phyloP scores from a whole-genome alignment of 2,329 filamentous ascomycete species.

The Drechslerella dactyloides region DNA sequence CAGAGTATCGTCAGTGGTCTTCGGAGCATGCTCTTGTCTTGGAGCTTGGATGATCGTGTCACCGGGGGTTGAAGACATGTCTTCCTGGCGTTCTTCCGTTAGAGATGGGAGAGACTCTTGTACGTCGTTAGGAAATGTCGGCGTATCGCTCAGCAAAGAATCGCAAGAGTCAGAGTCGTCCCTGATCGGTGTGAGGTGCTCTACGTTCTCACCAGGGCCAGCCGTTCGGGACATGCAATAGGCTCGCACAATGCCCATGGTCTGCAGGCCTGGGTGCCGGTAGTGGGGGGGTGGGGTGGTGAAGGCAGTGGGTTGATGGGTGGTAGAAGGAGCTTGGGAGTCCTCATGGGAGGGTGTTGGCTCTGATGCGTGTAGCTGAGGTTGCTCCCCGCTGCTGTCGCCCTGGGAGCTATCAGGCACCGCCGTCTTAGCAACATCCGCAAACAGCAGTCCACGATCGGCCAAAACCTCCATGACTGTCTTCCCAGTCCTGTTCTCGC shows the following conservation, averaged over 20 bases:
- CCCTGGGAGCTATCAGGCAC: neutral
- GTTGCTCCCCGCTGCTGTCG: neutral
- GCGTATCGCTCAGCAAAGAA: constrained; percentile 33
- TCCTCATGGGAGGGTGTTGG: neutral
- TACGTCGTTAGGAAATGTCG: constrained; percentile 19
- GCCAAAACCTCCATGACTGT: neutral
- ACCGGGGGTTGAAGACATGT: neutral
- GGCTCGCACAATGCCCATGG: constrained; percentile 30
- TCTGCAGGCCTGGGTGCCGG: constrained; percentile 4
- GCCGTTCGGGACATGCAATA: constrained; percentile 11
- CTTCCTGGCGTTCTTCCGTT: neutral
- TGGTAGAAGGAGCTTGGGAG: neutral
- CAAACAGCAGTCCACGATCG: neutral
- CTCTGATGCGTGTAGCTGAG: neutral
- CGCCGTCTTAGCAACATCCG: neutral
- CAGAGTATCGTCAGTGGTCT: neutral
- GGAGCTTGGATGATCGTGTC: neutral
- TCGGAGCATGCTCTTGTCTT: neutral
- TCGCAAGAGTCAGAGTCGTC: constrained; percentile 46
- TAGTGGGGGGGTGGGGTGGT: neutral
- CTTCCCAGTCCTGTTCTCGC: neutral
- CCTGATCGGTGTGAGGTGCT: neutral
- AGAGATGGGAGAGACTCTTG: constrained; percentile 10
- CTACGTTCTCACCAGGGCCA: constrained; percentile 4
- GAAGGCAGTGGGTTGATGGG: neutral